Evolutionary conservation across 2,329 filamentous ascomycete species (phyloP).

Genomic region (Cyphellophora europaea): DNA sequence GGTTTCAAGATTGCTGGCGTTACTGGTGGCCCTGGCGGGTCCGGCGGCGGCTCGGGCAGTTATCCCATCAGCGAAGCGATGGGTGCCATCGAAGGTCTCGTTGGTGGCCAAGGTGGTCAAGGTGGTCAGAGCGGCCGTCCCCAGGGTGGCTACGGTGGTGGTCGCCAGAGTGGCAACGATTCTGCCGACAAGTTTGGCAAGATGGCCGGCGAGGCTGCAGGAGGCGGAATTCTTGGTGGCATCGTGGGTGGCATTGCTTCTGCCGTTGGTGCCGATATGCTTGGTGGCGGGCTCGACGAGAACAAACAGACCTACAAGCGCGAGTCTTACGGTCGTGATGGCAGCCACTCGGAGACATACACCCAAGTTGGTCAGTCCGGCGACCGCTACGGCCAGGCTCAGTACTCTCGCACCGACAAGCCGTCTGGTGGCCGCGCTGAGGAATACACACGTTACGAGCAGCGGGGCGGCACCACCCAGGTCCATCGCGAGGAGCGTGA

Average conservation of each 20-base stretch:
- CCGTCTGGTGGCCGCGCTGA: constrained; percentile 9
- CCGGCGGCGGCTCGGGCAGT: constrained; percentile 17
- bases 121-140: constrained; percentile 7
- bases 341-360: constrained; percentile 51
- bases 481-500: constrained; percentile 12
- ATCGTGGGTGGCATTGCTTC: constrained; percentile 61
- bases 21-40: constrained; percentile 23
- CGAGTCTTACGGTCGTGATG: constrained; percentile 47
- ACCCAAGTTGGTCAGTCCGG: constrained; percentile 33
- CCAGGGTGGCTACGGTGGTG: constrained; percentile 10
- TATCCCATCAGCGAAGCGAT: constrained; percentile 24
- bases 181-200: constrained; percentile 27
- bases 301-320: constrained; percentile 47
- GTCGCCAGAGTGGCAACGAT: no score
- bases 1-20: constrained; percentile 42
- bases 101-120: constrained; percentile 17
- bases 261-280: constrained; percentile 43
- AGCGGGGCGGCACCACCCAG: constrained; percentile 9
- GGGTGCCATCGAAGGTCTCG: constrained; percentile 20
- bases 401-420: constrained; percentile 21
- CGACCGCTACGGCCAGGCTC: constrained; percentile 31
- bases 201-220: constrained; percentile 49
- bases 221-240: constrained; percentile 53
- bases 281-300: constrained; percentile 51
- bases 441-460: constrained; percentile 16